Evolutionary conservation across 2,329 filamentous ascomycete species (phyloP).

Genomic region (Ceratocystis lukuohia): DNA sequence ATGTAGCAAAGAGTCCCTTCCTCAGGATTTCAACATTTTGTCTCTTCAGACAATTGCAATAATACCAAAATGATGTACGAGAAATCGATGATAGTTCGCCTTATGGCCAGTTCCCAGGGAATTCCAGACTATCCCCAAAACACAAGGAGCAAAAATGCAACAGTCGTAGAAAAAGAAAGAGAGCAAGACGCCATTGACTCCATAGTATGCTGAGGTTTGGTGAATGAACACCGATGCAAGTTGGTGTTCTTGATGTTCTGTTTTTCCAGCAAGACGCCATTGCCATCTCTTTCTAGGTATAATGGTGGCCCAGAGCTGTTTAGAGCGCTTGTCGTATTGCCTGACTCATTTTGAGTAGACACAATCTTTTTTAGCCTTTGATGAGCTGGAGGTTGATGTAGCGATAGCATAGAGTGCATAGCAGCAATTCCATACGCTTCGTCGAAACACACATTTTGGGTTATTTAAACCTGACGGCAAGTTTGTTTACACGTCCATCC

Average conservation of each 20-base stretch:
- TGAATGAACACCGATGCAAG: neutral
- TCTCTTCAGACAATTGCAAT: neutral
- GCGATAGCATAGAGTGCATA: neutral
- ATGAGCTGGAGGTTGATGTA: neutral
- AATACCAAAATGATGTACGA: neutral
- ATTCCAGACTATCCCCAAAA: neutral
- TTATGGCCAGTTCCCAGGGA: neutral
- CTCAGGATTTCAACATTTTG: no score
- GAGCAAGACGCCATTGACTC: neutral
- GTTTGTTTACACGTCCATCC: neutral
- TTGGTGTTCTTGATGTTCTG: conserved; percentile 2
- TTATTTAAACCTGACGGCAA: neutral
- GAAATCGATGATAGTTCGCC: no score
- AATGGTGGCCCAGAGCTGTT: neutral
- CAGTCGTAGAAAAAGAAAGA: neutral
- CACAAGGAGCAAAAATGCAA: neutral
- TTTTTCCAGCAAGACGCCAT: neutral
- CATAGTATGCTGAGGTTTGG: neutral
- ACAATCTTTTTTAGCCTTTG: neutral
- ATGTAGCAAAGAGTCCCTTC: no score
- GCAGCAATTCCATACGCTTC: neutral
- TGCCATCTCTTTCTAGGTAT: neutral
- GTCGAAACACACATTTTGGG: neutral
- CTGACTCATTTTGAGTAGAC: no score
- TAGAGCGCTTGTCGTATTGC: neutral